Conservation (phyloP, 352 stramenopile species). For the Globisporangium sylvaticum region DNA sequence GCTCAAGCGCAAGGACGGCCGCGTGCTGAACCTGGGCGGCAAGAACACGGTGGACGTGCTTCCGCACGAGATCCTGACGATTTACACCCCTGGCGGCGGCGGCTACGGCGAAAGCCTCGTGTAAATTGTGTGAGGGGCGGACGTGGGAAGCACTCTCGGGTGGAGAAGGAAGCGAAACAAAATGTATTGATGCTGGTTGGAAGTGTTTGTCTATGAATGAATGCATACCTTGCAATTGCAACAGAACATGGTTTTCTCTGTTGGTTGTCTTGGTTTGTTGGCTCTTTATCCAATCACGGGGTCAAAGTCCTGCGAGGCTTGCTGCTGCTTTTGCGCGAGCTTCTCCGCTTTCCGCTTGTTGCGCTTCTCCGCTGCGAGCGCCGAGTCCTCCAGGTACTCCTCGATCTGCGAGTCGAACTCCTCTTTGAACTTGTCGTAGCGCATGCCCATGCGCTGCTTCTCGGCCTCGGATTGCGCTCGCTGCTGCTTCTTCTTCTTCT, state of each 20-base stretch:
- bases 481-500: constrained; percentile 10
- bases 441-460: constrained; percentile 34
- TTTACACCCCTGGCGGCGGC: constrained; percentile 95
- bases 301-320: constrained; percentile 11
- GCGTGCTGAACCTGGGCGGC: constrained; percentile 76
- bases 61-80: constrained; percentile 92
- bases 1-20: constrained; percentile 66
- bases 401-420: constrained; percentile 65
- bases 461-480: constrained; percentile 19
- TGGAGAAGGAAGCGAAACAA: constrained; percentile 12
- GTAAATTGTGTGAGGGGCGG: background rate
- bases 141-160: background rate
- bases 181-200: background rate
- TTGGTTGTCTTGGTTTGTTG: background rate
- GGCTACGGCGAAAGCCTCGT: constrained; percentile 73
- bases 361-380: constrained; percentile 15
- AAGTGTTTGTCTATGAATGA: background rate
- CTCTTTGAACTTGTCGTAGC: constrained; percentile 45
- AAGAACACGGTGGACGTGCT: constrained; percentile 94
- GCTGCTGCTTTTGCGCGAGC: constrained; percentile 3
- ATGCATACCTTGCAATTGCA: background rate
- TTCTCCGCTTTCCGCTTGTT: constrained; percentile 16
- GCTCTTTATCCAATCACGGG: constrained; percentile 9
- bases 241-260: background rate
- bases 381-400: constrained; percentile 41